These are phyloP conservation scores for Plasmodium relictum DNA, from an alignment of 169 alveolate genomes.

Conservation along the genomic window DNA sequence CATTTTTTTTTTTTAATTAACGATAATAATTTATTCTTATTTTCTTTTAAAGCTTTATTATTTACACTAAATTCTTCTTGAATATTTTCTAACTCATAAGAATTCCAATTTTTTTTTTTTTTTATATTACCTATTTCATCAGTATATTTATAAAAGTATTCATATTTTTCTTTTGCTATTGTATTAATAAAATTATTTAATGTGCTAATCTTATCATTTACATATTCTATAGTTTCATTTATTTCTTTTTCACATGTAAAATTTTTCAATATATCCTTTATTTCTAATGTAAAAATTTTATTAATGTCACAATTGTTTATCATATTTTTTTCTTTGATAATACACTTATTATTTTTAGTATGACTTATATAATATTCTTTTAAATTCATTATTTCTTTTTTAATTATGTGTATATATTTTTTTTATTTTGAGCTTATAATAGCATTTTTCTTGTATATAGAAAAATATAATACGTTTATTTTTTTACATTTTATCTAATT, in stretches of 20 bases:
- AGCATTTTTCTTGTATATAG: too few species aligned
- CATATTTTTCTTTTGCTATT: constrained; percentile 56
- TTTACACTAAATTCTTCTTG: constrained; percentile 11
- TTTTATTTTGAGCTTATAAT: too few species aligned
- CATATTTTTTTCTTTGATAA: neutral
- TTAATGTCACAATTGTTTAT: neutral
- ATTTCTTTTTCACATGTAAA: constrained; percentile 47
- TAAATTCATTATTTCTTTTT: neutral
- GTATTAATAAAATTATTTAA: constrained; percentile 53
- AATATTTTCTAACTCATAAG: constrained; percentile 16
- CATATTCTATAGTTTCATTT: constrained; percentile 36
- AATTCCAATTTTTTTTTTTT: constrained; percentile 27
- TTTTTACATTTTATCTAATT: too few species aligned
- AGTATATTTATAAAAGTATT: constrained; percentile 66
- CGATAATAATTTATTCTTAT: constrained; percentile 11
- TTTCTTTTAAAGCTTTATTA: constrained; percentile 31
- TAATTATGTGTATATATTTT: neutral
- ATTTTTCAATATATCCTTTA: constrained; percentile 51
- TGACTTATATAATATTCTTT: constrained; percentile 4
- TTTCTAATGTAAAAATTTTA: constrained; percentile 28
- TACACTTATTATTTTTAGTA: neutral
- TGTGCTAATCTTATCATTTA: constrained; percentile 40
- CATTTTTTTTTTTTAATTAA: constrained; percentile 52
- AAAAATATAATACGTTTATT: too few species aligned
- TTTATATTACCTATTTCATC: constrained; percentile 26